Base-by-base conservation (phyloP, 2,329 filamentous ascomycete species). In the Penicillium paneum region DNA sequence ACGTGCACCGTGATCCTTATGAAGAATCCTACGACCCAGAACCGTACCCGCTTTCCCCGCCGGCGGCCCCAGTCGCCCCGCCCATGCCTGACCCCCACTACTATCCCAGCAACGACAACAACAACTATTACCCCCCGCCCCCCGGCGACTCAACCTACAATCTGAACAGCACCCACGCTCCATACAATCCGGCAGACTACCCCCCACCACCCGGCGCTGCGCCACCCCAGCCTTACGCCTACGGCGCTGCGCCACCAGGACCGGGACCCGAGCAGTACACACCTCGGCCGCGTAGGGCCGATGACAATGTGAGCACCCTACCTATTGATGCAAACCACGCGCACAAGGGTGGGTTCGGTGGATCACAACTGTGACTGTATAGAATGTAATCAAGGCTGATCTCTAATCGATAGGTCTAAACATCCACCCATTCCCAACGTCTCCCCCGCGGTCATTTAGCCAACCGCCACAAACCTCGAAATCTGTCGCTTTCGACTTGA, bases 261-360 rank as follows among this genome's bases (percentile, higher is more conserved):
- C 50, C 62, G 11, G 72, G 64, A 45, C 64, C 68, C 31, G 71
- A 76, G 54, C 67, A 69, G n/a, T 77, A 77, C 57, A 69, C 70
- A 24, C 63, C 71, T 28, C 64, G 67, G 62, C 67, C 71, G 46
- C 67, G 71, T 58, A 69, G 74, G 60, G 72, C 70, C 55, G 76
- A 78, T 68, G 77, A 79, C 67, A 79, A 79, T 77, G 78, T 80
- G 76, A 79, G 77, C 65, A 62, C 63, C 67, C 68, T 65, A 62
- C 60, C 67, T 66, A 64, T 65, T 67, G 67, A 71, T 66, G 64
- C 70, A 65, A 63, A 69, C 64, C 69, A 67, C 63, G 61, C 62
- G 64, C 60, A 67, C 62, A 67, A 75, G 73, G 75, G 75, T 78
- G 75, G 69, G 75, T 78, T 71, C 59, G 57, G 47, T 55, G 60